Percentiles rank a stretch among this genome's conserved stretches.
phyloP scores from a whole-genome alignment of 192 early-diverging fungal genomes.

The Phlyctochytrium planicorne region DNA sequence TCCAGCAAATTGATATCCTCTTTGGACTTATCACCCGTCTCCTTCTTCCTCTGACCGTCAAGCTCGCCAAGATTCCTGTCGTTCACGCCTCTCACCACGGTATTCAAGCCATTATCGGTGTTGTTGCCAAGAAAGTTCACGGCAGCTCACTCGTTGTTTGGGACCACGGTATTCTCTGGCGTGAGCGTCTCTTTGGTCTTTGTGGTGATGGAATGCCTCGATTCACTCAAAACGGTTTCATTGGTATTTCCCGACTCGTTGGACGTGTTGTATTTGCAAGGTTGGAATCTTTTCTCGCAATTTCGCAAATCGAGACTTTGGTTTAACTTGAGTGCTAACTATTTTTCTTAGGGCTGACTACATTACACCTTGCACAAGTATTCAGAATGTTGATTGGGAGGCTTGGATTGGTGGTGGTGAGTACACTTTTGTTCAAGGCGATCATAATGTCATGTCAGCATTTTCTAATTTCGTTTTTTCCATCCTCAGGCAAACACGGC shows the following conservation, averaged over 20 bases:
- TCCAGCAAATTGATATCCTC: constrained; percentile 41
- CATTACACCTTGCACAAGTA: constrained; percentile 45
- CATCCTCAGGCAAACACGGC: constrained; percentile 24
- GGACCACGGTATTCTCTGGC: constrained; percentile 52
- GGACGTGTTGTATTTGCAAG: constrained; percentile 35
- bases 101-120: constrained; percentile 47
- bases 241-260: constrained; percentile 39
- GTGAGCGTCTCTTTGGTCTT: constrained; percentile 44
- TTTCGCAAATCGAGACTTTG: background rate
- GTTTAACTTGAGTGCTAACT: background rate
- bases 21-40: constrained; percentile 36
- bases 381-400: constrained; percentile 44
- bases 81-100: constrained; percentile 49
- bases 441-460: background rate
- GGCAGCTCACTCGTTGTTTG: constrained; percentile 36
- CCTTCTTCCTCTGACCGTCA: constrained; percentile 31
- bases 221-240: constrained; percentile 44
- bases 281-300: constrained; percentile 7
- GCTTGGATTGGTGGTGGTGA: constrained; percentile 39
- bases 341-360: constrained; percentile 40
- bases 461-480: constrained; percentile 9
- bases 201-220: constrained; percentile 43
- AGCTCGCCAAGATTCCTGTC: constrained; percentile 33
- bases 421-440: constrained; percentile 9
- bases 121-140: constrained; percentile 39